Evolutionary conservation across 2,329 filamentous ascomycete genomes (phyloP), one percentile per base, ranked within the genome.

Genomic region (Pseudophaeomoniella oleicola): DNA sequence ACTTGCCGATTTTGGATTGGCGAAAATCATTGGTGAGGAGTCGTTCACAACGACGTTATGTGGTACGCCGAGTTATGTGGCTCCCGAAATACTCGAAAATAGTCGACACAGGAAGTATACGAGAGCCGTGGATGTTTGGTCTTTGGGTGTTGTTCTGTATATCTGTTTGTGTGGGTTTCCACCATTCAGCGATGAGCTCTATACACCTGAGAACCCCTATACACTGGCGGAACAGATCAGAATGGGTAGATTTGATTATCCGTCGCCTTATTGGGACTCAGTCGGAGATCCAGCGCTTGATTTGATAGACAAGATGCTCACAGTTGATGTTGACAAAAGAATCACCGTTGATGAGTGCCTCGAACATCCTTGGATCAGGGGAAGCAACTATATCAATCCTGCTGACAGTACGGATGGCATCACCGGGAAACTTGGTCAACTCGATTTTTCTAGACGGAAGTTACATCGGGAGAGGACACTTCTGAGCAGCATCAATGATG

Each of bases 11-110:
- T 98, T 98, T 58, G 90, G 90, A 32, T 70, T 98, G 27, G 88
- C 90, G 30, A 98, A 98, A 62, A 96, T 98, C 46, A 94, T 98
- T 46, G 92, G 92, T 43, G 90, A 98, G 56, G 86, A 94, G 54
- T 94, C 88, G 0, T 98, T 98, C 54, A 96, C 90, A 1, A 94
- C 87, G 0, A 96, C 90, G 1, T 64, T 98, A 44, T 80, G 90
- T 55, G 90, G 90, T 44, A 98, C 90, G n/a, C 90, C 88, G 4
- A 90, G 82, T 57, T 94, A 98, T 54, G 88, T 96, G 42, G 90
- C 92, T 1, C 90, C 90, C 1, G 90, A 98, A 56, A 94, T 98
- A 39, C 66, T 98, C 3, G 81, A 86, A 50, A 81, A 87, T 43
- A 76, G 73, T 13, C 79, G 75, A 49, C 74, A 85, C 42, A 78